These are phyloP conservation scores for Tilletia horrida DNA, from an alignment of 1,284 basidiomycete species.

Conservation along the genomic window DNA sequence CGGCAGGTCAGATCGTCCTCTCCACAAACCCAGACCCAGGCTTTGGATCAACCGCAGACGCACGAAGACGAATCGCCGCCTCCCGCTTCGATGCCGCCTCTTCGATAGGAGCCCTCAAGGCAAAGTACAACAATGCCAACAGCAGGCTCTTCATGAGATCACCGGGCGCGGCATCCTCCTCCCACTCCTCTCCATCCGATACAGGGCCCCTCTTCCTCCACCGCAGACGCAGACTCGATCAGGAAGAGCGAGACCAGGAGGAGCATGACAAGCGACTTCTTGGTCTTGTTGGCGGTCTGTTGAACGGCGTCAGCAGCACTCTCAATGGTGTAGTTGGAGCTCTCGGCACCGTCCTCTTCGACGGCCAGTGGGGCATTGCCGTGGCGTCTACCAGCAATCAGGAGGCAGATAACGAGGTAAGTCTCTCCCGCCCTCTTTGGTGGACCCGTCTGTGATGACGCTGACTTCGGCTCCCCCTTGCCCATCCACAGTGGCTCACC, in stretches of 20 bases:
- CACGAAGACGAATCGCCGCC: conserved; percentile 23
- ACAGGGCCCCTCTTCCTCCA: conserved; percentile 29
- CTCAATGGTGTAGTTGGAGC: conserved; percentile 26
- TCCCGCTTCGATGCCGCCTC: conserved; percentile 31
- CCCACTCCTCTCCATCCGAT: conserved; percentile 14
- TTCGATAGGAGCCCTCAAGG: conserved; percentile 27
- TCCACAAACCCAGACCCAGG: conserved; percentile 14
- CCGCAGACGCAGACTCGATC: conserved; percentile 28
- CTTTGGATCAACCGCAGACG: conserved; percentile 27
- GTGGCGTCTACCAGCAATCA: conserved; percentile 26
- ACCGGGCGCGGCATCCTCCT: not conserved
- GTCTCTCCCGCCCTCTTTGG: not conserved
- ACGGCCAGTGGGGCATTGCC: conserved; percentile 25
- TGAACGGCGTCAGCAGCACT: conserved; percentile 7
- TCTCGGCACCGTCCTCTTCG: conserved; percentile 37
- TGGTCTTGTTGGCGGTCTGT: not conserved
- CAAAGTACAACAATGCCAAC: conserved; percentile 23
- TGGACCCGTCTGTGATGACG: not conserved
- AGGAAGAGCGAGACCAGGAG: conserved; percentile 19
- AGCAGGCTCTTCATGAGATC: not conserved
- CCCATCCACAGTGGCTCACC: conserved; percentile 32
- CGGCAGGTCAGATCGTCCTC: conserved; percentile 16
- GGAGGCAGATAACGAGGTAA: conserved; percentile 36
- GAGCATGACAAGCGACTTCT: conserved; percentile 1
- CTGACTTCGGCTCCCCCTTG: conserved; percentile 3